phyloP scores from a whole-genome alignment of 768 basidiomycete species.

The Russula ochroleuca region DNA sequence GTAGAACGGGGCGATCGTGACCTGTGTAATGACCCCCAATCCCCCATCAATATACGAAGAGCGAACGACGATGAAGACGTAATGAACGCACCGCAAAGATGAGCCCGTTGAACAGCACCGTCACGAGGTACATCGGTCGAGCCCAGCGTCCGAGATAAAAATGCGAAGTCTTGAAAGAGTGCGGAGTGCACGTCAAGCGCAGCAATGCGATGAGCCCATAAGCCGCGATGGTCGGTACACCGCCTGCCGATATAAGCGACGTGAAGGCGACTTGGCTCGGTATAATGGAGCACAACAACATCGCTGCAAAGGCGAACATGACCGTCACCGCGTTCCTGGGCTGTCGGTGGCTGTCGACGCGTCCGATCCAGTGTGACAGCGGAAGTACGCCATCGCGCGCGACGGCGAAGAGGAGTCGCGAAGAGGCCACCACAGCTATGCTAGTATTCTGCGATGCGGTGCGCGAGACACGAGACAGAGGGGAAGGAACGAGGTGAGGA shows the following conservation, averaged over 20 bases:
- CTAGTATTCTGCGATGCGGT: conserved; percentile 62
- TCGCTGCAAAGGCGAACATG: conserved; percentile 73
- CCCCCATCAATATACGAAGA: background rate
- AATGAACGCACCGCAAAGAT: conserved; percentile 61
- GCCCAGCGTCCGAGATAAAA: conserved; percentile 67
- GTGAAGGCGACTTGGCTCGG: conserved; percentile 91
- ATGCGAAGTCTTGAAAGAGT: conserved; percentile 66
- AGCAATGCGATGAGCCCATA: conserved; percentile 79
- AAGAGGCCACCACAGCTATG: conserved; percentile 82
- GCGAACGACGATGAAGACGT: background rate
- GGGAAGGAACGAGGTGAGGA: background rate
- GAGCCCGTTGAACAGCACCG: conserved; percentile 67
- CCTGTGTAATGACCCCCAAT: conserved; percentile 38
- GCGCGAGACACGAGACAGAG: background rate
- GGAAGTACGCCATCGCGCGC: conserved; percentile 94
- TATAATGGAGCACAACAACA: conserved; percentile 79
- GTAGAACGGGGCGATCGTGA: conserved; percentile 80
- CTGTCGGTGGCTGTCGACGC: conserved; percentile 65
- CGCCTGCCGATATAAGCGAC: conserved; percentile 83
- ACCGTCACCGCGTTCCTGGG: conserved; percentile 84
- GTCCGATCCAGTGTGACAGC: conserved; percentile 75
- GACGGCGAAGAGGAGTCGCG: conserved; percentile 84
- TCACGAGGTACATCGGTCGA: conserved; percentile 62
- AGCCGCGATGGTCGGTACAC: conserved; percentile 80
- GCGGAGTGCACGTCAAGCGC: conserved; percentile 71